A percentile compares a stretch with the other conserved stretches of the same genome.
phyloP scores from a whole-genome alignment of 179 eudicot species.

The Heliamphora pulchella region DNA sequence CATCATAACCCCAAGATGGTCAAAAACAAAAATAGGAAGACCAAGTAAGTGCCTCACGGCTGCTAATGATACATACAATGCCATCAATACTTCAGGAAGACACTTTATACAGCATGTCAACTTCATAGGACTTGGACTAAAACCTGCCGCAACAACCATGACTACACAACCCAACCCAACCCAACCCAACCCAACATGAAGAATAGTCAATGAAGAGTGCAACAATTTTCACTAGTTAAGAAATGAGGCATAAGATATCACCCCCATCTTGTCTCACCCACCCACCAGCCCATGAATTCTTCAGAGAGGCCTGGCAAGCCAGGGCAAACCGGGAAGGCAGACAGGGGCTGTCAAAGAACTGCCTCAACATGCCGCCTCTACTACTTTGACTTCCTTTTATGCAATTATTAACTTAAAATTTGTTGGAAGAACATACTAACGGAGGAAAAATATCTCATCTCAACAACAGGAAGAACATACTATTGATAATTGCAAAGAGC shows the following conservation, averaged over 20 bases:
- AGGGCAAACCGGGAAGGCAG: too few relatives aligned
- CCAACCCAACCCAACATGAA: neutral
- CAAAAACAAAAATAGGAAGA: neutral
- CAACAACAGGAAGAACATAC: slow-evolving; percentile 38
- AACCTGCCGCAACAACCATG: neutral
- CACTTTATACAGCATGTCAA: neutral
- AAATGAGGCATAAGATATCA: neutral
- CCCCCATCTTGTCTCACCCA: too few relatives aligned
- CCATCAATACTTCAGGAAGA: neutral
- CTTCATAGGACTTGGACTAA: neutral
- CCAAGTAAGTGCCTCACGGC: neutral
- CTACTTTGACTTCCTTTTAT: too few relatives aligned
- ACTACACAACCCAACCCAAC: neutral
- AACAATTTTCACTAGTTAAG: neutral
- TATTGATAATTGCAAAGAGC: slow-evolving; percentile 72
- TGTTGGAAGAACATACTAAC: neutral
- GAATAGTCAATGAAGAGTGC: neutral
- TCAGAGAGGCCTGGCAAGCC: too few relatives aligned
- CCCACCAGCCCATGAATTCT: too few relatives aligned
- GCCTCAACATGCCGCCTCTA: too few relatives aligned
- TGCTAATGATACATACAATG: neutral
- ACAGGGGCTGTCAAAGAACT: too few relatives aligned
- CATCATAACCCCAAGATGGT: neutral
- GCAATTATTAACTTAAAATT: neutral
- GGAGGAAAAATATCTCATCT: neutral